Base-by-base conservation (phyloP, 805 yeast species). In the Candida nanaspora region DNA sequence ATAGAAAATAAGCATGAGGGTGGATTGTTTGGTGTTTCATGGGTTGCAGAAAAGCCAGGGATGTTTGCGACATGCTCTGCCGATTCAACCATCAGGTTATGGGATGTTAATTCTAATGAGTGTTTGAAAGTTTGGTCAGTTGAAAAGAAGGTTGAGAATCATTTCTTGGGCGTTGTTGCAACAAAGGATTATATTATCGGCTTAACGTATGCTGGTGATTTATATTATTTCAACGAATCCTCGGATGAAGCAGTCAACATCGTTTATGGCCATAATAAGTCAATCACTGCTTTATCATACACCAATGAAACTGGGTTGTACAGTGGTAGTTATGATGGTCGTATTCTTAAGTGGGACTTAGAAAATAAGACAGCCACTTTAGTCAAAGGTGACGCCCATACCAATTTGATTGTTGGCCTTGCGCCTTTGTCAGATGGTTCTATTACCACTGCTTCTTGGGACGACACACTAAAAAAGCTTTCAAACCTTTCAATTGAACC, bases 281-380 rank as follows among this genome's bases (percentile, higher is more conserved):
- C 88, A 13, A 74, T 91, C 41, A 86, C 96, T 1, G 72, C 88
- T 0, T 55, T 81, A 28, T 50, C 62, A 1, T 50, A 58, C 6
- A 55, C 57, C 11, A 47, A 28, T 32, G 60, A 55, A 6, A 49
- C 41, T 2, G 48, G 52, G 0, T 19, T 42, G 7, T 61, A 66
- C 43, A 72, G 89, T 2, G 96, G 96, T 15, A 80, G 91, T 26
- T 79, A 82, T 41, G 97, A 91, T 58, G 98, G 98, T 25, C 66
- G 74, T 30, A 61, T 89, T 9, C 60, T 74, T 34, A 57, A 68
- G 42, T 86, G 96, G 94, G 63, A 59, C 14, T 44, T 66, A 7
- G 44, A 51, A 2, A 41, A 54, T 1, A 65, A 69, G 15, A 58
- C 65, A 7, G 71, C 72, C 10, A 37, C 41, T 1, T 50, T 65